phyloP scores from a whole-genome alignment of 129 eudicot genomes.

The Flaveria trinervia region DNA sequence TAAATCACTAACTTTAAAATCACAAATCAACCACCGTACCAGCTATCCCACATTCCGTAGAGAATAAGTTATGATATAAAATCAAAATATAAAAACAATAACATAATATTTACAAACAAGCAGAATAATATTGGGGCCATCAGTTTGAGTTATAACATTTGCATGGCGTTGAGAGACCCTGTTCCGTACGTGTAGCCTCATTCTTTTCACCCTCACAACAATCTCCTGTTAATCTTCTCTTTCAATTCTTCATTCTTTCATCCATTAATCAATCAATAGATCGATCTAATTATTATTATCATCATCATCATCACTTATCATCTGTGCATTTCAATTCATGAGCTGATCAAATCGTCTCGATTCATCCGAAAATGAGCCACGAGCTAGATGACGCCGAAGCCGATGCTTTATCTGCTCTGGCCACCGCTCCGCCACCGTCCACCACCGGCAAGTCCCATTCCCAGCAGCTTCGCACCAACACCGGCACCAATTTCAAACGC shows the following conservation, averaged over 20 bases:
- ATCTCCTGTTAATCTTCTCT: too few relatives aligned
- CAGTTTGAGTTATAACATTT: constrained; percentile 3
- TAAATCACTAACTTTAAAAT: too few relatives aligned
- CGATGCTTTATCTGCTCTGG: constrained; percentile 57
- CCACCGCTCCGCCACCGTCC: constrained; percentile 50
- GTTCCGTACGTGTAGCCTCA: constrained; percentile 33
- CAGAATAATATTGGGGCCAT: constrained; percentile 3
- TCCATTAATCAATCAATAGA: too few relatives aligned
- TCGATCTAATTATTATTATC: too few relatives aligned
- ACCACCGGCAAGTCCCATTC: constrained; percentile 48
- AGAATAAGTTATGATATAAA: too few relatives aligned
- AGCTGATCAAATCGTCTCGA: not conserved
- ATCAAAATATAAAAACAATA: too few relatives aligned
- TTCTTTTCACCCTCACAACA: constrained; percentile 31
- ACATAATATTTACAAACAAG: not conserved
- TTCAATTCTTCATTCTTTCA: too few relatives aligned
- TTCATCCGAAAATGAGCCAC: constrained; percentile 35
- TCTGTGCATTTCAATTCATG: constrained; percentile 8
- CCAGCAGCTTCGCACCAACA: constrained; percentile 70
- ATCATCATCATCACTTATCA: too few relatives aligned
- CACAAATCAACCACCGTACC: too few relatives aligned
- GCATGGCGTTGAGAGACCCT: constrained; percentile 38
- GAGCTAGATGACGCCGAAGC: constrained; percentile 62
- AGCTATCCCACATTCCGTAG: too few relatives aligned
- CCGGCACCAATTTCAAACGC: constrained; percentile 62